Percentiles rank a stretch among this genome's conserved stretches.
Conservation (phyloP, 176 grass and related monocot species). For the Canna indica region DNA sequence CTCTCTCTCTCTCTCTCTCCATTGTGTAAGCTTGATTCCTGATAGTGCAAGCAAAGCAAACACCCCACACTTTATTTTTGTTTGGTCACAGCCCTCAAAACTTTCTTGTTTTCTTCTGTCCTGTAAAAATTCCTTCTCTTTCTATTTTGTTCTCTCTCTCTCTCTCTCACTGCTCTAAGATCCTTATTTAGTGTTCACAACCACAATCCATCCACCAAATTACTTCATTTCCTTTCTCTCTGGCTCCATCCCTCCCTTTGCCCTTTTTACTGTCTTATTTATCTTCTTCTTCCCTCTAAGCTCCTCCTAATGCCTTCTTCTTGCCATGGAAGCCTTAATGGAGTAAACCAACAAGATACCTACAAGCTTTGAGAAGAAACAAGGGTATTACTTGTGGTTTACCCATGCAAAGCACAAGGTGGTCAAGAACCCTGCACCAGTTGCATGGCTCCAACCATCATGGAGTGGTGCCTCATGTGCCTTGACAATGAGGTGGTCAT, state of each 20-base stretch:
- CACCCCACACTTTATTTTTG: slow-evolving; percentile 43
- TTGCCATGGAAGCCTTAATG: too few species aligned
- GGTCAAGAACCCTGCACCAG: too few species aligned
- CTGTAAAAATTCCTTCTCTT: background rate
- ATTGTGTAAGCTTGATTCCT: slow-evolving; percentile 81
- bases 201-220: background rate
- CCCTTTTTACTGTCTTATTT: too few species aligned
- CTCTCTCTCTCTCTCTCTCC: slow-evolving; percentile 28
- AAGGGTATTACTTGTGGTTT: too few species aligned
- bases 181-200: background rate
- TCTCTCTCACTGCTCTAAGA: background rate
- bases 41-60: slow-evolving; percentile 98
- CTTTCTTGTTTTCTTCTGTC: background rate
- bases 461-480: background rate
- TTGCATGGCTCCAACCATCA: slow-evolving; percentile 1
- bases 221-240: background rate
- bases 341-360: too few species aligned
- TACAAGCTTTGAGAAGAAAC: too few species aligned
- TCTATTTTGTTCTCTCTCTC: background rate
- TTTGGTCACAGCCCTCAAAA: background rate
- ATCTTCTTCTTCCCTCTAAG: background rate
- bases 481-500: slow-evolving; percentile 1
- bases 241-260: too few species aligned
- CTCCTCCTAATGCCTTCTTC: too few species aligned
- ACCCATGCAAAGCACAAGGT: too few species aligned